Base-by-base conservation (phyloP, 192 early-diverging fungal species). In the Coemansia sp. region DNA sequence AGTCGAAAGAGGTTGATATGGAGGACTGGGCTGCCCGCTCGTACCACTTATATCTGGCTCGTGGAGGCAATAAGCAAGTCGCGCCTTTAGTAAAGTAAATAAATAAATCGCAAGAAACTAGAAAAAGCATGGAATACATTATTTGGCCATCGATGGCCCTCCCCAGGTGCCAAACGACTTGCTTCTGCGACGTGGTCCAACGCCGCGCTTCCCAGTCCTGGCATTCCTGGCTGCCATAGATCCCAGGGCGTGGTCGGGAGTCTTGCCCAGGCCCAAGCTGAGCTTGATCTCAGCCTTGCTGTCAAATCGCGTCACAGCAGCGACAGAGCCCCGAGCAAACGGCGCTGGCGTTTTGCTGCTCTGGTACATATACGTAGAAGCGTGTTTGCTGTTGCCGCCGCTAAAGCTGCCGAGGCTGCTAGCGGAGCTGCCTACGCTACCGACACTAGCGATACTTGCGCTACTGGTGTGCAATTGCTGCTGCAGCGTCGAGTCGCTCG, bases 1-100 rank as follows among this genome's bases (percentile, higher is more conserved):
- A 88, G 10, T 58, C 81, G 9, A 67, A 34, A 3, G 70, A 83
- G 3, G 92, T 95, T 2, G 93, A 95, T 66, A 93, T 93, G 90
- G 87, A 83, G 46, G 83, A 74, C 27, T 95, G 94, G 94, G 93
- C 87, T 2, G 46, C 56, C 2, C 66, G 77, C 27, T 89, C 91
- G 8, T 77, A 84, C 66, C 66, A 62, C n/a, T 17, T 67, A 60
- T 72, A 60, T 33, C 15, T 79, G 21, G 50, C 59, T 11, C 66
- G 76, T 52, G 56, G 52, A 11, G 52, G 33, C 15, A 50, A 50
- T 50, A 50, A 15, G 46, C 46, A 29, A 8, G 46, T 50, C 15
- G 46, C 22, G 5, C 52, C 52, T 53, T 53, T 53, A 53, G n/a
- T 53, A 29, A 34, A 53, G 33, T 29, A 50, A 12, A 9, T 5